phyloP scores from a whole-genome alignment of 306 rosid species.

The Casuarina cunninghamiana region DNA sequence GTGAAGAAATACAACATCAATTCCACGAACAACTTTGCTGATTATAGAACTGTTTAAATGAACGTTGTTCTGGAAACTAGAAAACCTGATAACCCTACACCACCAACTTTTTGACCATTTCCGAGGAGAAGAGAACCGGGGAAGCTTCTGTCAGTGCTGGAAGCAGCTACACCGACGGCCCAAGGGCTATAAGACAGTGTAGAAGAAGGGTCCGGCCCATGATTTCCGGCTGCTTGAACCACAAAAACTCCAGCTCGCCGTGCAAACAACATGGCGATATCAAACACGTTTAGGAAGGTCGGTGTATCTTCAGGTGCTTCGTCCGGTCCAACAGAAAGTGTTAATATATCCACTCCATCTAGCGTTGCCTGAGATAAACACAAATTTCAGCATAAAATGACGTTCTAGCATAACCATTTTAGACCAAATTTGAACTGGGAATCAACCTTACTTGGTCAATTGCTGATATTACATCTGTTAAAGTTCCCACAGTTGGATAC shows the following conservation, averaged over 20 bases:
- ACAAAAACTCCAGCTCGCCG: constrained; percentile 79
- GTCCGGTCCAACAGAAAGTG: constrained; percentile 79
- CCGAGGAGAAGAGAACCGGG: constrained; percentile 55
- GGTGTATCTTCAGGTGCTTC: constrained; percentile 52
- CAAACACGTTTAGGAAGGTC: constrained; percentile 62
- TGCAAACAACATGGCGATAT: constrained; percentile 59
- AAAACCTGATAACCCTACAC: constrained; percentile 66
- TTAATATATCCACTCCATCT: constrained; percentile 83
- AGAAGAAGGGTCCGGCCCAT: constrained; percentile 66
- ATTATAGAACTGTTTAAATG: not conserved
- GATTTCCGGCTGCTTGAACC: constrained; percentile 82
- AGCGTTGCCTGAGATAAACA: constrained; percentile 44
- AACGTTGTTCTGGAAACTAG: not conserved
- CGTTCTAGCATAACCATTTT: not conserved
- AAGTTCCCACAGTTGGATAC: constrained; percentile 64
- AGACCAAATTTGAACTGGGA: not conserved
- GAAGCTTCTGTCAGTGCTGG: constrained; percentile 64
- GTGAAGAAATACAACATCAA: constrained; percentile 14
- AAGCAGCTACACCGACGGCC: constrained; percentile 65
- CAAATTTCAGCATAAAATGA: not conserved
- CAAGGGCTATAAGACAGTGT: constrained; percentile 81
- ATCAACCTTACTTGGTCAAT: constrained; percentile 62
- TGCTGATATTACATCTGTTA: constrained; percentile 75
- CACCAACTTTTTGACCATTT: constrained; percentile 51
- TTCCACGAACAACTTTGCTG: not conserved